Evolutionary conservation across 768 basidiomycete genomes (phyloP).

Genomic region (Dentipellis fragilis): DNA sequence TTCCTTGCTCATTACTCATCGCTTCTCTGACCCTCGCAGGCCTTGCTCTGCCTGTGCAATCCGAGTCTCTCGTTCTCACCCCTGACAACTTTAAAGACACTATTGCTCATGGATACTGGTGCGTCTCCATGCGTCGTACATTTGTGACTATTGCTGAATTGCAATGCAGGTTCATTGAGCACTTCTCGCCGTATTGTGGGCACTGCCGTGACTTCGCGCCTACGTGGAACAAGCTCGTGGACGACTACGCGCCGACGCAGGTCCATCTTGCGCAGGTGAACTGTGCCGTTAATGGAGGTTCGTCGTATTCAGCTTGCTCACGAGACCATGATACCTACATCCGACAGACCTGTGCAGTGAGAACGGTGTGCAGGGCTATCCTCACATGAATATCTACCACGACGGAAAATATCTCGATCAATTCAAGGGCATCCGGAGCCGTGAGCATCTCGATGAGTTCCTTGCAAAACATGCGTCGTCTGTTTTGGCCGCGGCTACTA

Average conservation of each 20-base stretch:
- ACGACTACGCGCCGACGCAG: conserved; percentile 34
- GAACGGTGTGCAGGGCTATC: conserved; percentile 65
- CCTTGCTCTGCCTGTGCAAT: conserved; percentile 14
- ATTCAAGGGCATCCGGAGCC: conserved; percentile 44
- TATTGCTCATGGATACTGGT: conserved; percentile 53
- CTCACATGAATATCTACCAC: conserved; percentile 63
- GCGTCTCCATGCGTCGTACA: conserved; percentile 6
- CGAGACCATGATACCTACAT: neutral
- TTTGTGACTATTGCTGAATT: neutral
- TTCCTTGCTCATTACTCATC: conserved; percentile 9
- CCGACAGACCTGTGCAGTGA: conserved; percentile 64
- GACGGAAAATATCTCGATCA: conserved; percentile 51
- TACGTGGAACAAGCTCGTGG: conserved; percentile 67
- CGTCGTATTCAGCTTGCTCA: conserved; percentile 18
- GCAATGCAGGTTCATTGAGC: conserved; percentile 59
- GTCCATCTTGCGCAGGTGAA: conserved; percentile 75
- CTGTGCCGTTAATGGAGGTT: conserved; percentile 69
- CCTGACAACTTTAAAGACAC: conserved; percentile 49
- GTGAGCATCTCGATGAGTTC: conserved; percentile 46
- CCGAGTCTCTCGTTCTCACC: conserved; percentile 30
- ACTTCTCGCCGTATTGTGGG: conserved; percentile 77
- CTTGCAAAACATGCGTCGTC: conserved; percentile 34
- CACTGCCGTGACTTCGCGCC: conserved; percentile 78
- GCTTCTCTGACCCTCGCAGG: conserved; percentile 9
- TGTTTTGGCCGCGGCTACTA: conserved; percentile 7